These are phyloP conservation scores for Trichophyton schoenleinii DNA, from an alignment of 2,329 filamentous ascomycete species.

Conservation along the genomic window DNA sequence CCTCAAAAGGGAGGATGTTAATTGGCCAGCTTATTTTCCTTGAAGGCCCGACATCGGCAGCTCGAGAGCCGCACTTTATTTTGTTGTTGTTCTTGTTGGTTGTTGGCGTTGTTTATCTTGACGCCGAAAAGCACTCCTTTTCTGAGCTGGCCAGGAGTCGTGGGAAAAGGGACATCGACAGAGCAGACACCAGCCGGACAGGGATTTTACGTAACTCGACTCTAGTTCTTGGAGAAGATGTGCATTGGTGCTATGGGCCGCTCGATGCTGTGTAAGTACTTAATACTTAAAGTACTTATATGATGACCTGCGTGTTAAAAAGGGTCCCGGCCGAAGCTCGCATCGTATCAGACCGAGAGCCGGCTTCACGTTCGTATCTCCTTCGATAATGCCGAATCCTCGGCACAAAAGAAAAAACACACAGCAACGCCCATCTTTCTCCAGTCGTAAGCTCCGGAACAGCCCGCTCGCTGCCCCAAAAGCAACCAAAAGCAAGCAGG, in stretches of 20 bases:
- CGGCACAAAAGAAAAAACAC: neutral
- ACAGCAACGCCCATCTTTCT: too few species aligned
- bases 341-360: neutral
- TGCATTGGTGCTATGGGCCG: neutral
- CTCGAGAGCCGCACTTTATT: neutral
- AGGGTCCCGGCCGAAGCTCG: neutral
- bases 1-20: neutral
- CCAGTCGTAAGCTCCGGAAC: neutral
- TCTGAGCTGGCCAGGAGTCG: neutral
- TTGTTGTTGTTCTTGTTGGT: too few species aligned
- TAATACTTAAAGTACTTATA: too few species aligned
- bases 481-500: neutral
- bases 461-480: neutral
- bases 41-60: neutral
- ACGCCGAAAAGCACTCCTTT: neutral
- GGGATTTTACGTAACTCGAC: neutral
- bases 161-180: neutral
- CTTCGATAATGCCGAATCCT: neutral
- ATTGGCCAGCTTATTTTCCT: neutral
- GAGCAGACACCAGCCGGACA: neutral
- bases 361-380: neutral
- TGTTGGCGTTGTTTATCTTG: neutral
- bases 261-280: neutral
- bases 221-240: neutral
- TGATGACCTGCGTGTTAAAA: neutral